These are phyloP conservation scores for Agarophyton chilense DNA, from an alignment of 23 red algal genomes.

Conservation along the genomic window DNA sequence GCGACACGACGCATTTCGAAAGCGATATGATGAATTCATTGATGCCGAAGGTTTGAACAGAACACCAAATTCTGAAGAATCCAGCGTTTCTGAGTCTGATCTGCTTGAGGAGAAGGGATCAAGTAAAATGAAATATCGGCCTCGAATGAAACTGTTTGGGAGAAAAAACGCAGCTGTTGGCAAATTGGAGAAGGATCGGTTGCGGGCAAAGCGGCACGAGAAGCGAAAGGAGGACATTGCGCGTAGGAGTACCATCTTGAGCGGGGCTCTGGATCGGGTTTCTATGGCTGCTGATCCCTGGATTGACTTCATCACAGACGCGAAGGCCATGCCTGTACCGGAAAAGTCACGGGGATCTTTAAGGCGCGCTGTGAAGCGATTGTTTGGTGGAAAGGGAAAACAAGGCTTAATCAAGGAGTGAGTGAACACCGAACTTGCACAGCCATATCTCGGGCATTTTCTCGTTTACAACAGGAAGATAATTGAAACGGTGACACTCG, in stretches of 20 bases:
- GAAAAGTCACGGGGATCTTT: slow-evolving; percentile 13
- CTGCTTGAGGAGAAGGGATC: not conserved
- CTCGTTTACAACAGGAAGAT: not conserved
- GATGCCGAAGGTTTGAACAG: slow-evolving; percentile 20
- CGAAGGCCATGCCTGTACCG: slow-evolving; percentile 27
- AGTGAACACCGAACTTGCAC: not conserved
- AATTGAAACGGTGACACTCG: too few relatives aligned
- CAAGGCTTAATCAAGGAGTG: not conserved
- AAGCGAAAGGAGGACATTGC: slow-evolving; percentile 32
- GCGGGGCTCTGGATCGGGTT: slow-evolving; percentile 51
- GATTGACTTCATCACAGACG: slow-evolving; percentile 67
- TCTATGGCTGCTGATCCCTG: slow-evolving; percentile 64
- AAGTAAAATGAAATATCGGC: slow-evolving; percentile 13
- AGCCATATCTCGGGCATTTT: not conserved
- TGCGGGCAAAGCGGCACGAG: slow-evolving; percentile 16
- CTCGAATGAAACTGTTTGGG: slow-evolving; percentile 38
- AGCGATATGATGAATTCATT: slow-evolving; percentile 22
- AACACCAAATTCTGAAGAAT: not conserved
- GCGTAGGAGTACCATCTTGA: slow-evolving; percentile 27
- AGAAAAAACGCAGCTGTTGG: slow-evolving; percentile 11
- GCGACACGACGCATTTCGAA: slow-evolving; percentile 21
- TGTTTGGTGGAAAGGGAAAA: slow-evolving; percentile 42
- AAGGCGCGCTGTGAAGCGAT: slow-evolving; percentile 19
- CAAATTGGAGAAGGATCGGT: slow-evolving; percentile 26
- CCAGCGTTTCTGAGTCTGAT: slow-evolving; percentile 3